Base-by-base conservation (phyloP, 1,284 basidiomycete species). In the Chiua sp. region DNA sequence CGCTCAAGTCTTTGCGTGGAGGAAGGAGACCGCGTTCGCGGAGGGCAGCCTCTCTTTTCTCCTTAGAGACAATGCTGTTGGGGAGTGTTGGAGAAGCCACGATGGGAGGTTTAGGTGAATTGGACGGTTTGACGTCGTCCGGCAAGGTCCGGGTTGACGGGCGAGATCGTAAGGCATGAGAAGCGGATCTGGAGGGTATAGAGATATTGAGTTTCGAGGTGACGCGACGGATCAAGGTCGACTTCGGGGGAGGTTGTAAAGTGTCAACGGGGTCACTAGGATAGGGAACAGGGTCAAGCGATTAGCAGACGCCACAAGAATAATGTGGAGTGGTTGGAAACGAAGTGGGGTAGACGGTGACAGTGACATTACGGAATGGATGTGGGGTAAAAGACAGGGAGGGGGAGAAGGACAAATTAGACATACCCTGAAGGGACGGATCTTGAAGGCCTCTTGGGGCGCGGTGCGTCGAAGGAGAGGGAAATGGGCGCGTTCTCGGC, bases 21-120 rank as follows among this genome's bases (percentile, higher is more conserved):
- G 84, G 84, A 3, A 82, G 72, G 35, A 86, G 72, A 1, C 84
- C 85, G 35, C 83, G 79, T 65, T 80, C 84, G 7, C 84, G 78
- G 22, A 86, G 76, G 3, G 84, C 84, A 13, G 82, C 83, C 53
- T 85, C 80, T 11, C 84, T 76, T 20, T 63, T 59, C 7, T 59
- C 56, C 44, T 55, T 71, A 1, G 74, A 75, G 50, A 59, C 13
- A 16, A 71, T 58, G 20, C 55, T 54, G 44, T 71, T 72, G 0
- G 73, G 72, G 47, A 70, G 64, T 0, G 67, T 51, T 2, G 69
- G 61, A 7, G 69, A 48, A n/a, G 30, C 32, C 2, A 61, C 15
- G 20, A 46, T n/a, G 1, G 49, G 15, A 20, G 52, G 11, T n/a
- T 35, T 58, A n/a, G 55, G 56, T 30, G 57, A 42, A 55, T 59